Base-by-base conservation (phyloP, 2,329 filamentous ascomycete genomes). In the Alternaria angustiovoidea region DNA sequence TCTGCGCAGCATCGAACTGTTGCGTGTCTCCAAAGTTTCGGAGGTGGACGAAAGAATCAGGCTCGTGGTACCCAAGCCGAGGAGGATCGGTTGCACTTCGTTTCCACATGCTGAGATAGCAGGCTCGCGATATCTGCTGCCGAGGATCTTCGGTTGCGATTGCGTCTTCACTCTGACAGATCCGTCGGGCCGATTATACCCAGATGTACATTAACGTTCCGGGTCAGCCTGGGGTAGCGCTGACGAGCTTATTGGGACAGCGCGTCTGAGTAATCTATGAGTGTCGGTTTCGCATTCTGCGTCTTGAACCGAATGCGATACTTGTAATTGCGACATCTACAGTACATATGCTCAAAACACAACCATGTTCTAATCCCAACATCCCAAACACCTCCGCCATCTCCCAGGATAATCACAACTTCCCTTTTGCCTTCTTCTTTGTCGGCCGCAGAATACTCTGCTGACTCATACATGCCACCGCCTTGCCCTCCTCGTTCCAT, bases 401-500 rank as follows among this genome's bases (percentile, higher is more conserved):
- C 39, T 14, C 39, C 1, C 11, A 24, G 2, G 18, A 24, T 7
- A 14, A 24, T 36, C 8, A 69, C 42, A 69, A 42, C 59, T 67
- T 71, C 22, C 51, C 65, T 30, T 61, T 63, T 57, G 47, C 51
- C 54, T 48, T 43, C 26, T 57, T 54, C 20, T 41, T 54, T 11
- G 39, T 49, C 54, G 71, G 70, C 57, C 77, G 69, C 70, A 77
- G 34, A 28, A 78, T 79, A 55, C 69, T 68, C 74, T 84, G 82
- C 73, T 86, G 84, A 9, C 79, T 83, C 80, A 84, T 84, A 43
- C 68, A 76, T 14, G 82, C 83, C 1, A 85, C 71, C 64, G 84
- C 65, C 41, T 72, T 78, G 0, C 83, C 83, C 36, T 77, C 56
- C 54, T 75, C 72, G 67, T 85, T 79, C 77, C 79, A 85, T 3